Evolutionary conservation across 2,329 filamentous ascomycete genomes (phyloP).

Genomic region (Calonectria henricotiae): DNA sequence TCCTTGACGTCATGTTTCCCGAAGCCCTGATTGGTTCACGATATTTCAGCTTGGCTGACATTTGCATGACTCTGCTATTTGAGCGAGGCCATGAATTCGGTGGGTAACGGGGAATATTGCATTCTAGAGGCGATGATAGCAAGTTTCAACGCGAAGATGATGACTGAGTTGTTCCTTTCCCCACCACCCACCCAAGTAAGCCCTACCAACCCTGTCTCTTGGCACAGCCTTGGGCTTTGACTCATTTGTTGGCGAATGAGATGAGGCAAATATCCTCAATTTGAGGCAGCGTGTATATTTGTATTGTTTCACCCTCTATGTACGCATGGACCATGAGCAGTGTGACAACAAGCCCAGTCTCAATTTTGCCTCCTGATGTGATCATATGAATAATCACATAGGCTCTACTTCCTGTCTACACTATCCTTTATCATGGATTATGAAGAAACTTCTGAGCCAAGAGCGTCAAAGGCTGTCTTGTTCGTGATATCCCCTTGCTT

Average conservation of each 20-base stretch:
- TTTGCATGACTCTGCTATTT: constrained; percentile 18
- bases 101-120: not conserved
- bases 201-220: constrained; percentile 31
- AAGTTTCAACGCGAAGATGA: constrained; percentile 18
- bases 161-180: not conserved
- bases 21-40: constrained; percentile 45
- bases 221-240: constrained; percentile 38
- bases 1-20: constrained; percentile 51
- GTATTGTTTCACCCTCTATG: not conserved
- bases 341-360: not conserved
- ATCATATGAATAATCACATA: not conserved
- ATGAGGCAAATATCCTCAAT: constrained; percentile 20
- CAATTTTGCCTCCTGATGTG: no score
- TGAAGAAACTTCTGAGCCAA: constrained; percentile 53
- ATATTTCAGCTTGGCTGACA: constrained; percentile 38
- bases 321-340: not conserved
- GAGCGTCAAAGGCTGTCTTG: constrained; percentile 54
- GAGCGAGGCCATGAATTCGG: not conserved
- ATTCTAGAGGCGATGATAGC: not conserved
- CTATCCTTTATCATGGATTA: constrained; percentile 37
- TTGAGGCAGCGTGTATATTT: not conserved
- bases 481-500: constrained; percentile 50
- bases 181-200: constrained; percentile 1
- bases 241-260: constrained; percentile 2
- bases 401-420: no score